phyloP scores from a whole-genome alignment of 495 filamentous ascomycete genomes.

The Ramalina intermedia region DNA sequence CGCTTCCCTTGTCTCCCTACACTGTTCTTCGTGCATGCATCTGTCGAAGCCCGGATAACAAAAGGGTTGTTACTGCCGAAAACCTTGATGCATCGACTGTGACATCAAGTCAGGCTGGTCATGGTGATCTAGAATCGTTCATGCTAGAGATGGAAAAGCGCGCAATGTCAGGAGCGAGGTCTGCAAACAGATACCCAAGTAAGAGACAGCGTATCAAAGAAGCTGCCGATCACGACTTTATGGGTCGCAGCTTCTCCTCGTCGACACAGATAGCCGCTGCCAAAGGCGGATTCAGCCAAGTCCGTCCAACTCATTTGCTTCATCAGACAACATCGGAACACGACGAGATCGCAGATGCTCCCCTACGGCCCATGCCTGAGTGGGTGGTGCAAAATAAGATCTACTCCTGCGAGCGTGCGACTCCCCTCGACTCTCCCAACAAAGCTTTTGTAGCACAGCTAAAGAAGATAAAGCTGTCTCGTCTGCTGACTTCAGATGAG shows the following conservation, averaged over 20 bases:
- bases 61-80: not conserved
- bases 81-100: not conserved
- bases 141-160: slow-evolving; percentile 32
- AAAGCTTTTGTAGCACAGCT: slow-evolving; percentile 61
- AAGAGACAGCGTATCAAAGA: slow-evolving; percentile 10
- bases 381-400: slow-evolving; percentile 50
- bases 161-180: slow-evolving; percentile 34
- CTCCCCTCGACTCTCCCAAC: slow-evolving; percentile 58
- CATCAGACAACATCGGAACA: slow-evolving; percentile 62
- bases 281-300: not conserved
- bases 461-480: slow-evolving; percentile 54
- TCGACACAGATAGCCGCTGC: slow-evolving; percentile 6
- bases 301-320: slow-evolving; percentile 34
- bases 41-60: not conserved
- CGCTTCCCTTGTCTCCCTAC: not conserved
- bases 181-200: slow-evolving; percentile 5
- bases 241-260: slow-evolving; percentile 14
- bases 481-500: slow-evolving; percentile 55
- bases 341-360: slow-evolving; percentile 31
- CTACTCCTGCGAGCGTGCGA: slow-evolving; percentile 72
- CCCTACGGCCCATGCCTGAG: slow-evolving; percentile 46
- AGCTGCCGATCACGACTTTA: slow-evolving; percentile 12
- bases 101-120: not conserved
- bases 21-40: not conserved
- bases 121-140: not conserved